Evolutionary conservation across 257 asterid genomes (phyloP).

Genomic region (Craterostigma plantagineum): DNA sequence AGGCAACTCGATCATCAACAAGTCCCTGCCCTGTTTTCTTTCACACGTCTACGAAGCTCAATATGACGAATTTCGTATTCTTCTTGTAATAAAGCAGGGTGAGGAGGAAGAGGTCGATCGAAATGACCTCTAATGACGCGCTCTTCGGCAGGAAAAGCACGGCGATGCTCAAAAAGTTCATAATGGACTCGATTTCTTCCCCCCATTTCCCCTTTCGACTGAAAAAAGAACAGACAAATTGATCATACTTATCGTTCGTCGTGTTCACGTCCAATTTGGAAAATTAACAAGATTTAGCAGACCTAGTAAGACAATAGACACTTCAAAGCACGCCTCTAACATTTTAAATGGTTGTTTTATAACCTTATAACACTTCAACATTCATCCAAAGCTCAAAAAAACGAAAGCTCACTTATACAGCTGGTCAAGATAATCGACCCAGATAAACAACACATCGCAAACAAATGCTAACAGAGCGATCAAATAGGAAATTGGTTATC

Average conservation of each 20-base stretch:
- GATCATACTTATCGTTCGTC: background rate
- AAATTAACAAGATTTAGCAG: too few species aligned
- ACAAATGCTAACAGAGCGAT: too few species aligned
- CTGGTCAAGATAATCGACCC: too few species aligned
- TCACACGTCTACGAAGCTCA: conserved; percentile 72
- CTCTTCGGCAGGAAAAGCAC: conserved; percentile 44
- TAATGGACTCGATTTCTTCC: conserved; percentile 66
- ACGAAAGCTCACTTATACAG: too few species aligned
- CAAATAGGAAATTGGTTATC: too few species aligned
- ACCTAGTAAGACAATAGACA: too few species aligned
- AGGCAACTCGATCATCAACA: conserved; percentile 52
- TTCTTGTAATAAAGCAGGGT: conserved; percentile 81
- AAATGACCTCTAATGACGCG: conserved; percentile 44
- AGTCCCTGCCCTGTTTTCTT: conserved; percentile 69
- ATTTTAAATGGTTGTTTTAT: too few species aligned
- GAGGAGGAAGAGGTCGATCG: conserved; percentile 53
- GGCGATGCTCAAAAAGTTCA: conserved; percentile 54
- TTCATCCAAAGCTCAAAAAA: too few species aligned
- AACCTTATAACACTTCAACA: too few species aligned
- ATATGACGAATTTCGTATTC: conserved; percentile 72
- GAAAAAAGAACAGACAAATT: conserved; percentile 9
- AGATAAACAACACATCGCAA: too few species aligned
- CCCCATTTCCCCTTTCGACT: conserved; percentile 43
- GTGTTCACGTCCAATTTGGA: too few species aligned
- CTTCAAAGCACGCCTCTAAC: too few species aligned